Conservation (phyloP, 2,329 filamentous ascomycete genomes). For the Sphaerostilbella broomeana region DNA sequence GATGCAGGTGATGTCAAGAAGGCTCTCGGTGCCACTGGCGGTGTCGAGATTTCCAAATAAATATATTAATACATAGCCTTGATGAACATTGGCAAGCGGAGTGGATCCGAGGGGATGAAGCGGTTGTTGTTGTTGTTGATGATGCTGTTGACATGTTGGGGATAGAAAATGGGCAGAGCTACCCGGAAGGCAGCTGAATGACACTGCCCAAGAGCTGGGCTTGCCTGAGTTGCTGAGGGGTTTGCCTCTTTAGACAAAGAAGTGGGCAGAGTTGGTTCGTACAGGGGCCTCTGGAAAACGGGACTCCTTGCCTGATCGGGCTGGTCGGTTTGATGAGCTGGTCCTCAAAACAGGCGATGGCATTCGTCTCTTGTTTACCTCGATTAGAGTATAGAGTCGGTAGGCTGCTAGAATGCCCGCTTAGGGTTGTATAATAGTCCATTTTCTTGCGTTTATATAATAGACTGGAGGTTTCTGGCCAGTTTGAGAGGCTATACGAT, state of each 20-base stretch:
- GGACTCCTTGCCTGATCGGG: constrained; percentile 10
- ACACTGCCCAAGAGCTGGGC: constrained; percentile 12
- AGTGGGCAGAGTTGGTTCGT: constrained; percentile 2
- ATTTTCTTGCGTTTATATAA: constrained; percentile 9
- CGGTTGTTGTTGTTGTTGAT: too few species aligned
- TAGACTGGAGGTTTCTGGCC: constrained; percentile 9
- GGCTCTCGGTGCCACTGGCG: constrained; percentile 63
- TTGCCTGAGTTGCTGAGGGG: constrained; percentile 8
- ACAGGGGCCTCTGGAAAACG: constrained; percentile 5
- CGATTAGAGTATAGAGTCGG: constrained; percentile 14
- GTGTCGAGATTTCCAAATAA: constrained; percentile 49
- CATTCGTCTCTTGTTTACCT: constrained; percentile 13
- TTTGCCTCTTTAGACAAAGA: constrained; percentile 10
- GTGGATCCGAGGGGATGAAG: not conserved
- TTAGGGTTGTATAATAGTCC: constrained; percentile 14
- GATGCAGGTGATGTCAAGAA: constrained; percentile 52
- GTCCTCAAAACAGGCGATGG: constrained; percentile 10
- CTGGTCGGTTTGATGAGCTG: constrained; percentile 4
- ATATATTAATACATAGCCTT: constrained; percentile 1
- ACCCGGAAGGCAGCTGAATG: constrained; percentile 6
- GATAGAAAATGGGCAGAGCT: constrained; percentile 8
- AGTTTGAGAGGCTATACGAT: too few species aligned
- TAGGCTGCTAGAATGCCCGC: constrained; percentile 11
- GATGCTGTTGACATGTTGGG: not conserved
- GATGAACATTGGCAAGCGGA: constrained; percentile 6